Evolutionary conservation across 495 filamentous ascomycete species (phyloP).

Genomic region (Hypoxylon intermedium): DNA sequence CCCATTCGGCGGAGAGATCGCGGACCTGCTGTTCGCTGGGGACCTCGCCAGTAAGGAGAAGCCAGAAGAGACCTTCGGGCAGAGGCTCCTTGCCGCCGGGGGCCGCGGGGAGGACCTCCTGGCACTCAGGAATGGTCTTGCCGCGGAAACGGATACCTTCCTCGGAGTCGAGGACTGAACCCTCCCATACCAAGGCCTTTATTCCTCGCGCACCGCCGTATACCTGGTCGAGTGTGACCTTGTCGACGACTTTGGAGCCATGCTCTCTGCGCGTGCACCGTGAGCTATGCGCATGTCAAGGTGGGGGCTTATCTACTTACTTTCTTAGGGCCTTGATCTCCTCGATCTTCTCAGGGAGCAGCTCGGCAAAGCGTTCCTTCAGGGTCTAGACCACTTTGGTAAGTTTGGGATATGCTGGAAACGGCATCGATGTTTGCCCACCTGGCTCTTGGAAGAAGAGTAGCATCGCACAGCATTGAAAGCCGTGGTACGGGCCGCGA

Average conservation of each 20-base stretch:
- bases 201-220: constrained; percentile 99
- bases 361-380: constrained; percentile 97
- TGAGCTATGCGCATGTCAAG: constrained; percentile 18
- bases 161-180: constrained; percentile 96
- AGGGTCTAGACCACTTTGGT: constrained; percentile 71
- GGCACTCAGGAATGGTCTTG: constrained; percentile 98
- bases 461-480: constrained; percentile 87
- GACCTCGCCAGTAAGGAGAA: constrained; percentile 95
- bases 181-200: constrained; percentile 98
- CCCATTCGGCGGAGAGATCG: constrained; percentile 97
- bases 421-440: constrained; percentile 49
- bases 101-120: constrained; percentile 94
- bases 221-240: constrained; percentile 98
- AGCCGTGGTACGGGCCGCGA: constrained; percentile 68
- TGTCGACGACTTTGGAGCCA: constrained; percentile 91
- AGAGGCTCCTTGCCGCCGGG: constrained; percentile 95
- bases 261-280: constrained; percentile 68
- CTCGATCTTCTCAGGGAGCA: constrained; percentile 93
- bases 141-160: constrained; percentile 99
- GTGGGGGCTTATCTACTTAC: constrained; percentile 58
- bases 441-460: constrained; percentile 84
- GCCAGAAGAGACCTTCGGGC: constrained; percentile 99
- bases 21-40: constrained; percentile 97
- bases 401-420: constrained; percentile 40
- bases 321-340: constrained; percentile 98